Base-by-base conservation (phyloP, 208 protist species). In the Borovskyia barvae region DNA sequence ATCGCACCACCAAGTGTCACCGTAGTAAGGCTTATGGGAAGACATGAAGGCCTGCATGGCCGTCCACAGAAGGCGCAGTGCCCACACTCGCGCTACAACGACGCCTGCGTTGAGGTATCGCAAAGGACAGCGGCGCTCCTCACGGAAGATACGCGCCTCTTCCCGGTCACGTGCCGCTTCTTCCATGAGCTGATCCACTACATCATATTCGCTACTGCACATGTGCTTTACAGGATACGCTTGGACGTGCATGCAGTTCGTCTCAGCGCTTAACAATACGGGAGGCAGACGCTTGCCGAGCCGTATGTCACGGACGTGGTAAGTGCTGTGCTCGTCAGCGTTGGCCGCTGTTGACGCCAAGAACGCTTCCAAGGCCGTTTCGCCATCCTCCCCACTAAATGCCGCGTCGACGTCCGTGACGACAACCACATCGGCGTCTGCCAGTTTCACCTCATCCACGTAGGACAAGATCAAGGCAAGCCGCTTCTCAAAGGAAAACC, bases 161-260 rank as follows among this genome's bases (percentile, higher is more conserved):
- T 37, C 29, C 1, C 28, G 28, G 19, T 26, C 28, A 17, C 29
- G 39, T 17, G 52, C 8, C 52, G 40, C 45, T 3, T 14, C 2
- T 9, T 30, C 3, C 52, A 58, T 58, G 40, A 48, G 32, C 14
- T 22, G 17, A 48, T 58, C 52, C 5, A 58, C 28, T 1, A 8
- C 19, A 29, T 58, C 39, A 29, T 58, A 58, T 3, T 41, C 52
- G 2, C 40, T 48, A 5, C 28, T 25, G 40, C 52, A 58, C 4
- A 47, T 26, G 8, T 48, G 37, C 14, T 41, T 36, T 0, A 17
- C 17, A 3, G 37, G 26, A 28, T 58, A 58, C 28, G 52, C 52
- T 41, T 58, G 52, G 5, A 41, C 52, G 39, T 58, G 52, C 52
- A 58, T 58, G 52, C 52, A 58, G 52, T 58, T 58, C 40, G 35